Conservation (phyloP, 257 asterid species). For the Solanum clarkiae region DNA sequence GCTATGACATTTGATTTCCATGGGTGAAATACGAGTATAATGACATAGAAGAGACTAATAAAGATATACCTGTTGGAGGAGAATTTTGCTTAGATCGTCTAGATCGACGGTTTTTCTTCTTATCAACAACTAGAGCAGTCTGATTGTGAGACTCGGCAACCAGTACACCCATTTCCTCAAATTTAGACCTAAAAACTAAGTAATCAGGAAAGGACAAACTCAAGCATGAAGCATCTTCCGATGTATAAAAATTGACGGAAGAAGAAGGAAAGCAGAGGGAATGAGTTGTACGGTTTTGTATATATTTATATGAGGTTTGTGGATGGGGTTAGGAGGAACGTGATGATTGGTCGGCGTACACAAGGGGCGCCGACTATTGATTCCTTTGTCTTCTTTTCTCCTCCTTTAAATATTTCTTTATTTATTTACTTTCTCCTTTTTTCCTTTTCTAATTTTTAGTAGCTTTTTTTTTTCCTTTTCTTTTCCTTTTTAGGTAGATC, state of each 20-base stretch:
- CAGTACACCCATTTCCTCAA: constrained; percentile 7
- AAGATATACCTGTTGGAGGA: constrained; percentile 12
- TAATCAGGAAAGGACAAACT: neutral
- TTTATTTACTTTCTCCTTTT: neutral
- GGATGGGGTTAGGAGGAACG: neutral
- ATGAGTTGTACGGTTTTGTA: neutral
- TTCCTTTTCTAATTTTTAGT: neutral
- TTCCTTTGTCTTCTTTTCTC: constrained; percentile 1
- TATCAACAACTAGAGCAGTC: neutral
- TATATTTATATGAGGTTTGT: neutral
- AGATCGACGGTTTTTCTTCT: constrained; percentile 44
- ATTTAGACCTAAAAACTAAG: neutral
- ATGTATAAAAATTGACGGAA: constrained; percentile 10
- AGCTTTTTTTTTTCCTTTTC: no score
- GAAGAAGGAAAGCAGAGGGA: neutral
- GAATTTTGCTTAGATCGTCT: constrained; percentile 31
- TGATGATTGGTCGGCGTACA: constrained; percentile 30
- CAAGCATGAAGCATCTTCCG: constrained; percentile 13
- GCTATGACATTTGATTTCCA: neutral
- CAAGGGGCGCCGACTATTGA: constrained; percentile 24
- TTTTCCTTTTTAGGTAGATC: neutral
- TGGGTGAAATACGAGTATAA: neutral
- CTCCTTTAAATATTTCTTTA: neutral
- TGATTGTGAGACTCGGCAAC: constrained; percentile 10
- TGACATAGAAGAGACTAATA: neutral